These are phyloP conservation scores for Lodderomyces metapsilosis DNA, from an alignment of 1,139 yeast species.

Conservation along the genomic window DNA sequence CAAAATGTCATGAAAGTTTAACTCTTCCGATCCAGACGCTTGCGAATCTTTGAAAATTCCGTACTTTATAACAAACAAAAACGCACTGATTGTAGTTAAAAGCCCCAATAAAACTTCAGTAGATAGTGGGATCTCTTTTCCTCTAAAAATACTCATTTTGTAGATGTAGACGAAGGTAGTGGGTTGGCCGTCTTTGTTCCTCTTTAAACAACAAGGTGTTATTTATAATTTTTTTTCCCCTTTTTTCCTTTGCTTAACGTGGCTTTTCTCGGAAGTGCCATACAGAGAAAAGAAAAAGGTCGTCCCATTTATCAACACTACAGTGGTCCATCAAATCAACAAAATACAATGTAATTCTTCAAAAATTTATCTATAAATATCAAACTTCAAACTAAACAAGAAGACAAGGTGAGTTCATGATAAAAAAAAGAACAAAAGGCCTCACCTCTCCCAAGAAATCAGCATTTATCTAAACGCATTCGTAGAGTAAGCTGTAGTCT, in stretches of 20 bases:
- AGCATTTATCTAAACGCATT: slow-evolving; percentile 42
- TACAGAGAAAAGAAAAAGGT: too few species aligned
- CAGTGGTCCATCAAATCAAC: too few species aligned
- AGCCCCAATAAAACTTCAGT: slow-evolving; percentile 28
- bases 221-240: too few species aligned
- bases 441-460: not conserved
- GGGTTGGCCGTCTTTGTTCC: too few species aligned
- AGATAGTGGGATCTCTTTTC: slow-evolving; percentile 23
- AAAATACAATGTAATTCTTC: slow-evolving; percentile 1
- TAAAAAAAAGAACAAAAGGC: not conserved
- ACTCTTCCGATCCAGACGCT: slow-evolving; percentile 18
- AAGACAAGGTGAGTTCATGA: too few species aligned
- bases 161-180: not conserved
- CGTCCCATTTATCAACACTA: too few species aligned
- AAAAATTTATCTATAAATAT: slow-evolving; percentile 4
- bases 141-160: slow-evolving; percentile 14
- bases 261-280: too few species aligned
- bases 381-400: slow-evolving; percentile 4
- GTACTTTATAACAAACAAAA: slow-evolving; percentile 30
- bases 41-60: slow-evolving; percentile 30
- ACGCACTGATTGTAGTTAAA: slow-evolving; percentile 22
- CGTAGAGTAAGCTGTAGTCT: slow-evolving; percentile 59
- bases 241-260: too few species aligned
- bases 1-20: slow-evolving; percentile 36
- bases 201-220: too few species aligned